A percentile compares a stretch with the other conserved stretches of the same genome.
phyloP scores from a whole-genome alignment of 192 early-diverging fungal species.

The Polychytrium aggregatum region DNA sequence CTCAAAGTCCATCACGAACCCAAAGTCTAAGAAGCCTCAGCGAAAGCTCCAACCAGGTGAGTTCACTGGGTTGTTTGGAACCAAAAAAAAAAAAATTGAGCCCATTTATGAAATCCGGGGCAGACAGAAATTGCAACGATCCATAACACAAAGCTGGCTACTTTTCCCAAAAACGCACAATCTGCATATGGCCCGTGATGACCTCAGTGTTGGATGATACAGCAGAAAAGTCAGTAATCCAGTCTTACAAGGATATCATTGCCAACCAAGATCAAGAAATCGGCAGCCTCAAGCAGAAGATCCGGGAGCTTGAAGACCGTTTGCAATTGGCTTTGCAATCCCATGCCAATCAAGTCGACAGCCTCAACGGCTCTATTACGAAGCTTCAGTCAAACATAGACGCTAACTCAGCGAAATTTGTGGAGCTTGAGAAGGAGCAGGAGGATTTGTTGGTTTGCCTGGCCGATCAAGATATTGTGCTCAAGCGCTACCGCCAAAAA shows the following conservation, averaged over 20 bases:
- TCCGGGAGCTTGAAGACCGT: background rate
- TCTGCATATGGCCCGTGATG: no score
- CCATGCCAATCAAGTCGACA: background rate
- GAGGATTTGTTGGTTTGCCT: slow-evolving; percentile 76
- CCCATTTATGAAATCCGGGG: no score
- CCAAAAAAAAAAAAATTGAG: no score
- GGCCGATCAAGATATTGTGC: slow-evolving; percentile 70
- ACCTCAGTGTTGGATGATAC: no score
- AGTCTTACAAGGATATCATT: slow-evolving; percentile 9
- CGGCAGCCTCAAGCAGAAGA: background rate
- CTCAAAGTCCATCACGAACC: slow-evolving; percentile 3
- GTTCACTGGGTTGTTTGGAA: no score
- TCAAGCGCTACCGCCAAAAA: slow-evolving; percentile 33
- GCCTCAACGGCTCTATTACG: no score
- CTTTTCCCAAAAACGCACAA: no score
- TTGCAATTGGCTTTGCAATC: background rate
- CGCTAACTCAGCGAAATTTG: slow-evolving; percentile 13
- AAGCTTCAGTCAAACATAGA: background rate
- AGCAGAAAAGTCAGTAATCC: slow-evolving; percentile 8
- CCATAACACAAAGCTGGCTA: no score
- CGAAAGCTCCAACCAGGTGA: no score
- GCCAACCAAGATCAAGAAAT: slow-evolving; percentile 14
- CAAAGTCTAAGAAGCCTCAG: slow-evolving; percentile 12
- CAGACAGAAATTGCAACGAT: no score
- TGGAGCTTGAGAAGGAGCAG: slow-evolving; percentile 55